A percentile compares a stretch with the other conserved stretches of the same genome.
phyloP scores from a whole-genome alignment of 805 yeast species.

The Sugiyamaella boreocaroliniensis region DNA sequence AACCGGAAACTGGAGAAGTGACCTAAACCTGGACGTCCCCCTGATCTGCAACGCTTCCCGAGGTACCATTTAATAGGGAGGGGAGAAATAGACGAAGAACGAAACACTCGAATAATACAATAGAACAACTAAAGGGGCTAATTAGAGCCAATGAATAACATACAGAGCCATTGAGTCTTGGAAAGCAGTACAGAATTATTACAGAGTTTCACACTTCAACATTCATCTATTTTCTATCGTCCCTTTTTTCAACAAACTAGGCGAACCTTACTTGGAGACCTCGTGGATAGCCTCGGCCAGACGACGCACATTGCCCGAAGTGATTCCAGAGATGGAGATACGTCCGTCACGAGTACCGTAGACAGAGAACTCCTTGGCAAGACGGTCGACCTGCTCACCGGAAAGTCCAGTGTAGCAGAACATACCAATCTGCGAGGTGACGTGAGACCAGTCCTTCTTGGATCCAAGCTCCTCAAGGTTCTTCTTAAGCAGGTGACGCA shows the following conservation, averaged over 20 bases:
- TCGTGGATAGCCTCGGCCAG: constrained; percentile 35
- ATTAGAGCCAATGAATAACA: neutral
- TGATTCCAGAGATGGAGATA: constrained; percentile 84
- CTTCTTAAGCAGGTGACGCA: constrained; percentile 59
- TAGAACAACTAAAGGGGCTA: too few species aligned
- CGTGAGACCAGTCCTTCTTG: constrained; percentile 75
- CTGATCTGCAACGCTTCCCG: too few species aligned
- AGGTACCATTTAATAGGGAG: too few species aligned
- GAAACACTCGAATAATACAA: too few species aligned
- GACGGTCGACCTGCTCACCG: constrained; percentile 59
- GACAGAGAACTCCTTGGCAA: constrained; percentile 67
- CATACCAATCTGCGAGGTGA: constrained; percentile 91
- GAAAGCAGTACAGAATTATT: neutral
- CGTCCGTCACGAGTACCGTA: constrained; percentile 90
- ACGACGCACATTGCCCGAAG: constrained; percentile 64
- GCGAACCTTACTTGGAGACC: constrained; percentile 24
- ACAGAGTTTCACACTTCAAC: neutral
- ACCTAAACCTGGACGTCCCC: too few species aligned
- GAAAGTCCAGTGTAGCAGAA: constrained; percentile 84
- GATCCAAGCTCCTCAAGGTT: constrained; percentile 50
- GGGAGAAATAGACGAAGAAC: too few species aligned
- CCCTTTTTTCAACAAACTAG: too few species aligned
- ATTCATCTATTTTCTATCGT: neutral
- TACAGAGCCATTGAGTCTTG: neutral
- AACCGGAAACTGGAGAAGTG: neutral